phyloP scores from a whole-genome alignment of 1,284 basidiomycete species.

The Malassezia dermatis region DNA sequence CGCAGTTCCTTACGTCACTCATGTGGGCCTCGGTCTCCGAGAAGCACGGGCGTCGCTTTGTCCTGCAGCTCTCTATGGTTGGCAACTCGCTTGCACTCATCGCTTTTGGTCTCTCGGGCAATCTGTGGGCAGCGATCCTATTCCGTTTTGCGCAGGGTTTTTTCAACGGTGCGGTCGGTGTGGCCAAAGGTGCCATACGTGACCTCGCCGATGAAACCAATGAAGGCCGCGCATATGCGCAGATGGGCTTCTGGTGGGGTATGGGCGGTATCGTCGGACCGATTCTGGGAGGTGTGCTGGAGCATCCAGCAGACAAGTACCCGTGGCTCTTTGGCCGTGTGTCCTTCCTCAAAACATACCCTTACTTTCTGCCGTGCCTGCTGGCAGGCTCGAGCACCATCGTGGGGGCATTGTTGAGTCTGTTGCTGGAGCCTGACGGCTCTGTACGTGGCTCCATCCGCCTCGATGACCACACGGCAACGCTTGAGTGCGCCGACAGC shows the following conservation, averaged over 20 bases:
- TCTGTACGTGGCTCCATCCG: conserved; percentile 27
- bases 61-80: conserved; percentile 71
- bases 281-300: conserved; percentile 59
- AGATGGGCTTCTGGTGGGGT: conserved; percentile 90
- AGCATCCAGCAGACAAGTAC: conserved; percentile 67
- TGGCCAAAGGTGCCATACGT: conserved; percentile 70
- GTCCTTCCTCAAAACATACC: conserved; percentile 65
- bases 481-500: neutral
- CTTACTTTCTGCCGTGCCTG: conserved; percentile 82
- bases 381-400: conserved; percentile 51
- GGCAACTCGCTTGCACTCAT: conserved; percentile 69
- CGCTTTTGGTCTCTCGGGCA: conserved; percentile 70
- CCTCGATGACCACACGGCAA: conserved; percentile 5
- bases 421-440: conserved; percentile 73
- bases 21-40: conserved; percentile 87
- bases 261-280: conserved; percentile 69
- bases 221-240: conserved; percentile 84
- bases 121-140: conserved; percentile 59
- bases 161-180: conserved; percentile 87
- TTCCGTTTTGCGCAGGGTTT: conserved; percentile 86
- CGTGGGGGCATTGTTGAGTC: conserved; percentile 67
- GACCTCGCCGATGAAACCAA: conserved; percentile 80
- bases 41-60: conserved; percentile 72
- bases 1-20: conserved; percentile 68
- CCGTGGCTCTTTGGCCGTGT: conserved; percentile 58